A percentile compares a stretch with the other conserved stretches of the same genome.
Conservation (phyloP, 345 rosid genomes). For the Acer negundo region DNA sequence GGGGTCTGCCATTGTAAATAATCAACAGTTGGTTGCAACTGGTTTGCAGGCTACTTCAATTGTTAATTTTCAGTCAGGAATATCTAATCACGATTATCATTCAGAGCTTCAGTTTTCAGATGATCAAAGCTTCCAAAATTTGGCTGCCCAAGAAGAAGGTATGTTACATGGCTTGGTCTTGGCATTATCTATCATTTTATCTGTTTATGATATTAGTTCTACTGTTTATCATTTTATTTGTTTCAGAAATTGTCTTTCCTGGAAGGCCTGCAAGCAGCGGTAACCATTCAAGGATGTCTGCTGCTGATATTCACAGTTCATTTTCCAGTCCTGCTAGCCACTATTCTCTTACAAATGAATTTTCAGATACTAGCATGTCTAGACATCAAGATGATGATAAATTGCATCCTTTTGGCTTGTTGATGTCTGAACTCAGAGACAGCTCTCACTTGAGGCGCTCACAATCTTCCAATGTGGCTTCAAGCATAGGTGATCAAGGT, state of each 20-base stretch:
- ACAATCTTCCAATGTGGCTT: constrained; percentile 36
- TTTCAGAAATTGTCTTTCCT: constrained; percentile 53
- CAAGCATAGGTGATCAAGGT: constrained; percentile 32
- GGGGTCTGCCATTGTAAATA: constrained; percentile 13
- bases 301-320: constrained; percentile 31
- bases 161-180: constrained; percentile 18
- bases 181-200: constrained; percentile 11
- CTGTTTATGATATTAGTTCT: constrained; percentile 12
- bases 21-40: constrained; percentile 25
- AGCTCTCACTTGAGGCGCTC: constrained; percentile 34
- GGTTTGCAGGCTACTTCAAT: constrained; percentile 22
- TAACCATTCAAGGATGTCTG: constrained; percentile 24
- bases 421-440: constrained; percentile 62
- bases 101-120: constrained; percentile 23
- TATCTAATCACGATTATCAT: constrained; percentile 16
- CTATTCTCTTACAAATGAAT: constrained; percentile 37
- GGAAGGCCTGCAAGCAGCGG: constrained; percentile 44
- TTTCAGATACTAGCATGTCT: constrained; percentile 26
- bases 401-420: constrained; percentile 62
- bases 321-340: constrained; percentile 28
- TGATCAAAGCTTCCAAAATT: constrained; percentile 33
- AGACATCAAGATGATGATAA: constrained; percentile 48
- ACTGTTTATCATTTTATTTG: constrained; percentile 9
- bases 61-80: constrained; percentile 21
- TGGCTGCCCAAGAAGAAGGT: constrained; percentile 54